Conservation (phyloP, 2,329 filamentous ascomycete genomes). For the Ophiocordyceps robertsii region DNA sequence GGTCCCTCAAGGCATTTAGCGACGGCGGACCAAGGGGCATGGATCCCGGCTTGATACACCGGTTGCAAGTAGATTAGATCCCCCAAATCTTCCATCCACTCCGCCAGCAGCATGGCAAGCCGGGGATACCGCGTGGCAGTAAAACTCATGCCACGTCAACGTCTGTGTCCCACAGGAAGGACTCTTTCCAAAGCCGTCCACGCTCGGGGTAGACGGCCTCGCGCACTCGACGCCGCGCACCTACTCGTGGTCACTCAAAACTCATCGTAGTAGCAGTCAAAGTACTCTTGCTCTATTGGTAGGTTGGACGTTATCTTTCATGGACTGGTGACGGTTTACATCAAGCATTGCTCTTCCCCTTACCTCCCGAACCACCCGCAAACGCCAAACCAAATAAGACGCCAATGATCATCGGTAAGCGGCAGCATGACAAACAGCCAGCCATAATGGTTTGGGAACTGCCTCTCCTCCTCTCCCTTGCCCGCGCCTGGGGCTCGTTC, state of each 20-base stretch:
- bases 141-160: no score
- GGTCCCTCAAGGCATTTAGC: no score
- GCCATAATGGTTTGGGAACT: not conserved
- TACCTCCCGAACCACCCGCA: conserved; percentile 8
- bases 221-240: not conserved
- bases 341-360: conserved; percentile 15
- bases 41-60: no score
- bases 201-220: no score
- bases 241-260: not conserved
- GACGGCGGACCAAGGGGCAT: no score
- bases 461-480: not conserved
- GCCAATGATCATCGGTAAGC: conserved; percentile 9
- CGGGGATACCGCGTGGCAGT: no score
- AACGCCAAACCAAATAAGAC: conserved; percentile 18
- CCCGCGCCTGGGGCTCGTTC: not conserved
- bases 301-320: conserved; percentile 7
- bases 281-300: conserved; percentile 7
- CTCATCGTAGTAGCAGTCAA: not conserved
- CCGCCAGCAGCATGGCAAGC: no score
- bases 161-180: no score
- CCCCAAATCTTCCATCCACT: no score
- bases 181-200: no score
- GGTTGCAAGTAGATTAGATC: no score
- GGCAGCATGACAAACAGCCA: not conserved
- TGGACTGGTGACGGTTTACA: conserved; percentile 12